Evolutionary conservation across 202 grass and related monocot genomes (phyloP), one percentile per base, ranked within the genome.

Genomic region (Zoysia matrella): DNA sequence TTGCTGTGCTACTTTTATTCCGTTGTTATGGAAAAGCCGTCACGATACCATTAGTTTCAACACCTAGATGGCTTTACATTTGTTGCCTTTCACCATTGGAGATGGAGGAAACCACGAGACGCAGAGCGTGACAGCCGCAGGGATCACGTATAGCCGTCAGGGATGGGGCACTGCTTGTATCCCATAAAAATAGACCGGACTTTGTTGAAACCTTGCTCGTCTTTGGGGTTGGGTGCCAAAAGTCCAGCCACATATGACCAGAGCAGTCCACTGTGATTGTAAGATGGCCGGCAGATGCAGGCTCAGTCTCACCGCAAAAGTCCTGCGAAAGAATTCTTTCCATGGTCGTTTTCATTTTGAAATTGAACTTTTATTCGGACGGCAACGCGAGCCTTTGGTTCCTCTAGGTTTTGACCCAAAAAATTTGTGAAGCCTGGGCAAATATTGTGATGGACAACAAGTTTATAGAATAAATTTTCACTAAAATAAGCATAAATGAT

Each of bases 21-120:
- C 62, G 30, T 15, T 78, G 60, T 87, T 47, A 13, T 80, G 69
- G 82, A 88, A 86, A 83, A 64, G 1, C 1, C 22, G 0, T 4
- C 66, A 65, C 48, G 40, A 69, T 49, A 56, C 43, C n/a, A 30
- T 44, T 9, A 14, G 30, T 47, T 62, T 65, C 6, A 74, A 39
- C 68, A 64, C 43, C 46, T 65, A 78, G 22, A 80, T 71, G 55
- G 55, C 46, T 43, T 22, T n/a, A 54, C 15, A 15, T 74, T 73
- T 68, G 40, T 75, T 13, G 46, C 7, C 30, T 76, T 76, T 76
- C 74, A 75, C 65, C 61, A 63, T 30, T 30, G 22, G 22, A 30
- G 22, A 56, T 44, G 41, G 14, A 83, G 47, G 49, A 60, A 75
- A 30, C 4, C 30, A 22, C 2, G 14, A 62, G 61, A 47, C 8